Percentiles rank a stretch among this genome's conserved stretches.
These are phyloP conservation scores for Gymnopilus dilepis DNA, from an alignment of 768 basidiomycete species.

Conservation along the genomic window DNA sequence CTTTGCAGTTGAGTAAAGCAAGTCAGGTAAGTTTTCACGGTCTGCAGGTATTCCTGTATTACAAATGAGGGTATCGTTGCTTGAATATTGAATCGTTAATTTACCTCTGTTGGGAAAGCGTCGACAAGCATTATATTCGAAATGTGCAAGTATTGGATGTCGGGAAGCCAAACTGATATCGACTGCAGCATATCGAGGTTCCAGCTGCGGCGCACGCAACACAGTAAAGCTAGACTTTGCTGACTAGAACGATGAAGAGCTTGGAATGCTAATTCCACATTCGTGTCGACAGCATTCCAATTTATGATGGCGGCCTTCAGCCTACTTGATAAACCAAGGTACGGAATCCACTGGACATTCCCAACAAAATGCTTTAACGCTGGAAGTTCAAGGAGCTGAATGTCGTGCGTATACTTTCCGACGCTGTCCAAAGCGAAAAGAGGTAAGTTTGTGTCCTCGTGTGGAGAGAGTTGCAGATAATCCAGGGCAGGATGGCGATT, in stretches of 20 bases:
- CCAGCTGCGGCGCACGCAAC: conserved; percentile 44
- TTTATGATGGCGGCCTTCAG: conserved; percentile 42
- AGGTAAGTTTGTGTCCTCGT: conserved; percentile 28
- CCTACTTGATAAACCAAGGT: conserved; percentile 29
- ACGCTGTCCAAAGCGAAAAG: conserved; percentile 7
- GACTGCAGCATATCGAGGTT: conserved; percentile 43
- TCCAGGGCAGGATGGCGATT: conserved; percentile 39
- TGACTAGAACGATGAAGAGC: conserved; percentile 38
- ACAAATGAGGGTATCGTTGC: too few species aligned
- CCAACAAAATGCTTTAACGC: conserved; percentile 42
- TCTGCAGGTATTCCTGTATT: conserved; percentile 32
- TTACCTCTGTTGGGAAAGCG: conserved; percentile 34
- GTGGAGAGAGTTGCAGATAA: conserved; percentile 41
- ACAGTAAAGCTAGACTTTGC: conserved; percentile 38
- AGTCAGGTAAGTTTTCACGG: conserved; percentile 31
- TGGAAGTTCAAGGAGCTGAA: conserved; percentile 33
- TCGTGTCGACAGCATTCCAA: conserved; percentile 39
- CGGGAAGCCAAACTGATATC: conserved; percentile 38
- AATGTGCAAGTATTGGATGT: conserved; percentile 38
- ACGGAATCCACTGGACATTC: conserved; percentile 37
- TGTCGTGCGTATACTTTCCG: neutral
- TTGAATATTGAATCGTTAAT: too few species aligned
- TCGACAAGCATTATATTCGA: conserved; percentile 43
- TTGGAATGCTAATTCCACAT: conserved; percentile 35
- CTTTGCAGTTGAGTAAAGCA: conserved; percentile 39